Conservation (phyloP, 495 filamentous ascomycete genomes). For the Neurospora sp. region DNA sequence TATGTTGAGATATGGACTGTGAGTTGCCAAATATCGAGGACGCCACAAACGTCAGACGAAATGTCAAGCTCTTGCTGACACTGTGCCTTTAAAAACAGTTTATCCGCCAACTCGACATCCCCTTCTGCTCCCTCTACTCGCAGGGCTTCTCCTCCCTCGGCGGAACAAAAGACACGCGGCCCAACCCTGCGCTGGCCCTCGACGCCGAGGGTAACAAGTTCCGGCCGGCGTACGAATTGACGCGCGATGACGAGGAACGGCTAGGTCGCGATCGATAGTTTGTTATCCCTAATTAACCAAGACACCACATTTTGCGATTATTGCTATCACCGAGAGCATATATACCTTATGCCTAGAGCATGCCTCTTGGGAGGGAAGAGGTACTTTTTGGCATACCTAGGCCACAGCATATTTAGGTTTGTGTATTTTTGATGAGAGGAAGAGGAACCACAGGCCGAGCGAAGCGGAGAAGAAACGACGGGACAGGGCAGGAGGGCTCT, state of each 20-base stretch:
- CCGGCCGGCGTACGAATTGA: slow-evolving; percentile 77
- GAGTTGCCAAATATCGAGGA: neutral
- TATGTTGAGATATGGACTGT: slow-evolving; percentile 91
- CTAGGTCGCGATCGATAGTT: slow-evolving; percentile 54
- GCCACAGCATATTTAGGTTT: neutral
- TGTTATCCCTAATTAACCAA: too few relatives aligned
- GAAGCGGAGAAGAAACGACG: neutral
- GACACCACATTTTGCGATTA: neutral
- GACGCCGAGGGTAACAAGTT: slow-evolving; percentile 37
- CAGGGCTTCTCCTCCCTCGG: slow-evolving; percentile 59
- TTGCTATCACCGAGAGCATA: neutral
- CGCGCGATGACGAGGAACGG: slow-evolving; percentile 76
- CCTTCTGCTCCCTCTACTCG: slow-evolving; percentile 82
- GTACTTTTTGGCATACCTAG: too few relatives aligned
- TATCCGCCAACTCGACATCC: slow-evolving; percentile 64
- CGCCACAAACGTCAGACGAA: neutral
- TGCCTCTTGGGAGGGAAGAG: too few relatives aligned
- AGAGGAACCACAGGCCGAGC: neutral
- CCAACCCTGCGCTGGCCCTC: slow-evolving; percentile 65
- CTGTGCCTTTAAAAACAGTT: slow-evolving; percentile 42
- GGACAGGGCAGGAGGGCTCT: neutral
- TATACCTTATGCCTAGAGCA: neutral
- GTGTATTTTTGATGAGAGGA: neutral
- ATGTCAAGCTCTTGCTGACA: neutral
- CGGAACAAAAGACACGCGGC: slow-evolving; percentile 79